Percentiles rank a stretch among this genome's conserved stretches.
Evolutionary conservation across 352 stramenopile genomes (phyloP).

Genomic region (Phytophthora ramorum): DNA sequence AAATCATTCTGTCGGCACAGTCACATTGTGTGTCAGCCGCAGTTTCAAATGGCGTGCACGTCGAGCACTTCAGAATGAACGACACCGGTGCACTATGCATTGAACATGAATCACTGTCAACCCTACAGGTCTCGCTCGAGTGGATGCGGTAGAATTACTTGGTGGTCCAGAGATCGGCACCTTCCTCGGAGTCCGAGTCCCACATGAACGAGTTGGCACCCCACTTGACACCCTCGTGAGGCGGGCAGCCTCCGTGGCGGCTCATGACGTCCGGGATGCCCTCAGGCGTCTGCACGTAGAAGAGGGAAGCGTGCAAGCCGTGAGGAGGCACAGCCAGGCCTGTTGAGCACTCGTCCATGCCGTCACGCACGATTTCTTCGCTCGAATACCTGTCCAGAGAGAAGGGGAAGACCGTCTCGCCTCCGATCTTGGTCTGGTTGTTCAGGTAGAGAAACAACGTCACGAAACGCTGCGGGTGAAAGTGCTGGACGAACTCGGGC

Average conservation of each 20-base stretch:
- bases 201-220: slow-evolving; percentile 90
- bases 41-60: no score
- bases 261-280: slow-evolving; percentile 81
- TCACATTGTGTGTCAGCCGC: no score
- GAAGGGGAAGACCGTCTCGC: slow-evolving; percentile 98
- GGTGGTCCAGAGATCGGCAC: slow-evolving; percentile 78
- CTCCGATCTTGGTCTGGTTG: slow-evolving; percentile 94
- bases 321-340: slow-evolving; percentile 77
- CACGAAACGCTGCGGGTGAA: slow-evolving; percentile 94
- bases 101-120: background rate
- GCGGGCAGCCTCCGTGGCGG: slow-evolving; percentile 84
- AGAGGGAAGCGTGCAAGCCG: slow-evolving; percentile 79
- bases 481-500: slow-evolving; percentile 74
- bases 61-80: no score
- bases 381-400: slow-evolving; percentile 78
- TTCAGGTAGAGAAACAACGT: slow-evolving; percentile 98
- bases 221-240: slow-evolving; percentile 87
- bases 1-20: no score
- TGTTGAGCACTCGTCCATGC: slow-evolving; percentile 84
- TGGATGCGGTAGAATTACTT: slow-evolving; percentile 48
- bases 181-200: slow-evolving; percentile 85
- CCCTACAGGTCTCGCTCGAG: background rate
- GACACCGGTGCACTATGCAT: background rate
- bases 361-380: slow-evolving; percentile 70
- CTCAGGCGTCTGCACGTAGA: slow-evolving; percentile 86